Conservation (phyloP, 805 yeast species). For the Candida anglica region DNA sequence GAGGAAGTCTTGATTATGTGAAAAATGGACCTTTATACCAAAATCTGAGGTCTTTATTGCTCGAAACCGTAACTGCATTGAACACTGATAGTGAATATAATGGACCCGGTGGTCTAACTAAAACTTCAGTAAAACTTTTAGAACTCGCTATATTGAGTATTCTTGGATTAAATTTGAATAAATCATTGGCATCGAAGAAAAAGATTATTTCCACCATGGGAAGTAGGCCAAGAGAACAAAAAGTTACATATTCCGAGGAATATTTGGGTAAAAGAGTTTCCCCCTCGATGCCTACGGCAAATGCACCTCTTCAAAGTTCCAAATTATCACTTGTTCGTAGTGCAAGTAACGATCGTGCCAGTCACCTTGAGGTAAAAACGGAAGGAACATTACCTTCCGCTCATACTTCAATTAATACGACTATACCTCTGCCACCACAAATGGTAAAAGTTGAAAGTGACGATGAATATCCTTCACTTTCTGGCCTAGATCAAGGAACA, state of each 20-base stretch:
- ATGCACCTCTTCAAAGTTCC: not conserved
- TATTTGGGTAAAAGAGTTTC: not conserved
- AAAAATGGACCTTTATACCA: constrained; percentile 78
- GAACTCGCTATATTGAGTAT: constrained; percentile 61
- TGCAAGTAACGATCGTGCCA: too few relatives aligned
- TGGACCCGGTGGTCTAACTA: constrained; percentile 59
- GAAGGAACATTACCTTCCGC: not conserved
- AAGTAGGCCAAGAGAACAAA: not conserved
- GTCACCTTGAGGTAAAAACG: too few relatives aligned
- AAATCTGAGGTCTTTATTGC: constrained; percentile 58
- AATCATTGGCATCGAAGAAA: constrained; percentile 12
- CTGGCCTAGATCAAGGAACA: not conserved
- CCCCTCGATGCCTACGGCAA: not conserved
- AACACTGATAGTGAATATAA: constrained; percentile 48
- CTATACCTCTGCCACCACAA: too few relatives aligned
- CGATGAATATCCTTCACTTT: not conserved
- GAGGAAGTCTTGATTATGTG: constrained; percentile 76
- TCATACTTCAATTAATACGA: too few relatives aligned
- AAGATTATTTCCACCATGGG: constrained; percentile 1
- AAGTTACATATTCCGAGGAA: not conserved
- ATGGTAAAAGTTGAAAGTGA: too few relatives aligned
- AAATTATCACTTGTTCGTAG: not conserved
- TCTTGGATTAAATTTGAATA: constrained; percentile 46
- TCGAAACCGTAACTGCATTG: constrained; percentile 46
- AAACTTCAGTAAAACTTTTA: constrained; percentile 49